Percentiles rank a stretch among this genome's conserved stretches.
These are phyloP conservation scores for Ophiostoma populinum DNA, from an alignment of 2,329 filamentous ascomycete genomes.

Conservation along the genomic window DNA sequence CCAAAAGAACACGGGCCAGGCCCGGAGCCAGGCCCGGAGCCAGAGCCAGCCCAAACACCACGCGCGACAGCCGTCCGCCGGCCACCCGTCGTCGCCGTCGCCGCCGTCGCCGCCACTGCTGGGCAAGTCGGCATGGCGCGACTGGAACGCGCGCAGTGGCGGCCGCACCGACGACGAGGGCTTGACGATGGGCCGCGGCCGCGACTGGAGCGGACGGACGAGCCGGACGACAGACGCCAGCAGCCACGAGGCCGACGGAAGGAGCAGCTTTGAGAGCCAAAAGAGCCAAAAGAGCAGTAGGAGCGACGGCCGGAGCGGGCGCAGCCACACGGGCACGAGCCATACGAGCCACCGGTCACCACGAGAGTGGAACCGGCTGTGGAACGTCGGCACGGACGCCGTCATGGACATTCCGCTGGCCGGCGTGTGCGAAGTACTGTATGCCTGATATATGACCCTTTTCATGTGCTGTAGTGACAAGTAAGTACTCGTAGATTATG, in stretches of 20 bases:
- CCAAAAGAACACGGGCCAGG: not conserved
- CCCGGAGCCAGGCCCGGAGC: too few relatives aligned
- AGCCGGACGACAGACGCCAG: not conserved
- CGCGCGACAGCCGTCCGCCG: constrained; percentile 1
- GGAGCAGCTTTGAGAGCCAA: too few relatives aligned
- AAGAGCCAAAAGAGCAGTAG: not conserved
- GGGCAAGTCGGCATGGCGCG: constrained; percentile 5
- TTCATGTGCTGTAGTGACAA: not conserved
- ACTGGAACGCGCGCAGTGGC: constrained; percentile 12
- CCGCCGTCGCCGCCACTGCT: constrained; percentile 11
- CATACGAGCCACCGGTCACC: constrained; percentile 12
- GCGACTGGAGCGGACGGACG: constrained; percentile 1
- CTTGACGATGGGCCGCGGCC: constrained; percentile 8
- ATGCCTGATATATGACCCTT: constrained; percentile 28
- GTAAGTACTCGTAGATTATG: too few relatives aligned
- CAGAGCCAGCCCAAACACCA: constrained; percentile 8
- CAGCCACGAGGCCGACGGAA: too few relatives aligned
- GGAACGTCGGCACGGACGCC: constrained; percentile 87
- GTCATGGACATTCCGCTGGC: constrained; percentile 94
- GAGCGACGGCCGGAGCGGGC: constrained; percentile 3
- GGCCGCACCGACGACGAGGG: constrained; percentile 11
- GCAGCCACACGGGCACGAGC: not conserved
- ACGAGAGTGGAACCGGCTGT: constrained; percentile 60
- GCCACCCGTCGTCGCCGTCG: constrained; percentile 2
- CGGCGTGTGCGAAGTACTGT: constrained; percentile 87